These are phyloP conservation scores for Petunia secreta DNA, from an alignment of 257 asterid genomes.

Conservation along the genomic window DNA sequence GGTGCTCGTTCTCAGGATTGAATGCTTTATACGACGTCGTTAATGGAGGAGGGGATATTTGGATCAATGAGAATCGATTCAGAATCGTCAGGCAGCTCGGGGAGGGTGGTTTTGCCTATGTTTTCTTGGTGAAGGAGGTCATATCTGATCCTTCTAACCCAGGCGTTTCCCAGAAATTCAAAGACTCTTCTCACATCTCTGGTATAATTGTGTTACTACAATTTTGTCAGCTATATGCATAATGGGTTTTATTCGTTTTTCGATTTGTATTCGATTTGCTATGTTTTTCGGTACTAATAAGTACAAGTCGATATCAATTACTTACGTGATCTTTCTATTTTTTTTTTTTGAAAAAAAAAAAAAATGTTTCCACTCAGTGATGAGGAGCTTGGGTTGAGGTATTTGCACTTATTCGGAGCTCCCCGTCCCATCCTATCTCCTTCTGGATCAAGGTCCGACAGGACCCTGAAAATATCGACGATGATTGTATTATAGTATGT, in stretches of 20 bases:
- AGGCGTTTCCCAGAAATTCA: slow-evolving; percentile 72
- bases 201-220: too few species aligned
- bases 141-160: slow-evolving; percentile 68
- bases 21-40: slow-evolving; percentile 91
- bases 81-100: slow-evolving; percentile 87
- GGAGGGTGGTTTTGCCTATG: slow-evolving; percentile 97
- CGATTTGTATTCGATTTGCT: neutral
- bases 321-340: slow-evolving; percentile 4
- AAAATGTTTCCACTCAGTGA: too few species aligned
- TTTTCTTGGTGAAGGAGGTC: slow-evolving; percentile 86
- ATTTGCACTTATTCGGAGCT: neutral
- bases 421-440: too few species aligned
- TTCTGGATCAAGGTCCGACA: neutral
- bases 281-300: neutral
- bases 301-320: neutral
- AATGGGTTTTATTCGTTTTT: neutral
- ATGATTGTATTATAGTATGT: too few species aligned
- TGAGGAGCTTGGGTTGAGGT: neutral
- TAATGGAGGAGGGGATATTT: slow-evolving; percentile 86
- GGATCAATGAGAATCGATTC: slow-evolving; percentile 98
- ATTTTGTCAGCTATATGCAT: neutral
- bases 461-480: too few species aligned
- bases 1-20: slow-evolving; percentile 95
- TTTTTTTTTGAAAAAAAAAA: too few species aligned
- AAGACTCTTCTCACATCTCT: slow-evolving; percentile 81